phyloP scores from a whole-genome alignment of 108 stramenopile genomes.

The Skeletonema marinoi region DNA sequence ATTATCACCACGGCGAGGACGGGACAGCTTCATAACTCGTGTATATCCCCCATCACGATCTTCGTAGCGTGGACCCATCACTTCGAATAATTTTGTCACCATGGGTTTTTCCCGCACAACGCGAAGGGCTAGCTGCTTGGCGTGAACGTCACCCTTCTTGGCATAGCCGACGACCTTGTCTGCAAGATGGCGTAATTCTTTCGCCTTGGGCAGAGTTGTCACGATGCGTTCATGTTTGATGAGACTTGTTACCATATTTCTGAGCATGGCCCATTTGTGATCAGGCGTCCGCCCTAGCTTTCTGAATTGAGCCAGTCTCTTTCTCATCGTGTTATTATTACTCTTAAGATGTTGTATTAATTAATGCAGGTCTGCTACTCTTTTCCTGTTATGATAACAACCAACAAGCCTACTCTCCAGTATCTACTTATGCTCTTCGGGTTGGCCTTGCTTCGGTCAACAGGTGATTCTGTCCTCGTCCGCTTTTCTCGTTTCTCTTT shows the following conservation, averaged over 20 bases:
- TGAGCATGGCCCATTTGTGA: slow-evolving; percentile 90
- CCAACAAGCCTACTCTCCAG: too few species aligned
- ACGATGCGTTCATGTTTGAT: slow-evolving; percentile 98
- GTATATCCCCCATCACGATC: slow-evolving; percentile 96
- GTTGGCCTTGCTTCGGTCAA: too few species aligned
- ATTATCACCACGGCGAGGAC: slow-evolving; percentile 87
- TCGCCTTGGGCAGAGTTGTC: slow-evolving; percentile 96
- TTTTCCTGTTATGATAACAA: too few species aligned
- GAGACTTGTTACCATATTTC: slow-evolving; percentile 93
- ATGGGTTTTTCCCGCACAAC: slow-evolving; percentile 75
- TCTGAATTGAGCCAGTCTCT: slow-evolving; percentile 77
- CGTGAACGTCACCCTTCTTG: slow-evolving; percentile 44
- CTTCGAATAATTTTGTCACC: slow-evolving; percentile 92
- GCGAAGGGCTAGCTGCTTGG: slow-evolving; percentile 54
- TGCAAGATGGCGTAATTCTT: slow-evolving; percentile 89
- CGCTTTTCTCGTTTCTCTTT: too few species aligned
- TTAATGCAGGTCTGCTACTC: too few species aligned
- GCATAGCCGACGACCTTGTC: slow-evolving; percentile 91
- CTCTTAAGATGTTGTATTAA: background rate
- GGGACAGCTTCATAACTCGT: slow-evolving; percentile 89
- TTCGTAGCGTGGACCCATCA: slow-evolving; percentile 95
- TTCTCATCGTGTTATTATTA: slow-evolving; percentile 62
- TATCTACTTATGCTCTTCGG: too few species aligned
- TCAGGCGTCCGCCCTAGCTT: slow-evolving; percentile 75
- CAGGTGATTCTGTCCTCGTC: too few species aligned